A percentile compares a stretch with the other conserved stretches of the same genome.
phyloP scores from a whole-genome alignment of 768 basidiomycete genomes.

The Bullera alba region DNA sequence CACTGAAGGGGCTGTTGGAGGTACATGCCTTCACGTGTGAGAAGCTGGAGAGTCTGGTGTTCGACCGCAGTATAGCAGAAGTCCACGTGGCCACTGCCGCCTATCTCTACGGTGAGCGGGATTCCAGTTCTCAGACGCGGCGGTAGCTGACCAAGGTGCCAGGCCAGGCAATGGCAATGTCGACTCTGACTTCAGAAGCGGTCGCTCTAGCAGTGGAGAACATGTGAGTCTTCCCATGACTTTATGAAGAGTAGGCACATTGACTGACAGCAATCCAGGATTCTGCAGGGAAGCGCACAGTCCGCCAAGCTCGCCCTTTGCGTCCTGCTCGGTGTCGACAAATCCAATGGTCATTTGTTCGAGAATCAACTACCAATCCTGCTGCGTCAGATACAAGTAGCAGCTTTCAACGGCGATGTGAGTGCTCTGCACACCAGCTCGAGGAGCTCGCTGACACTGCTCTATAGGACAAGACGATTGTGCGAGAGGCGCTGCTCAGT shows the following conservation, averaged over 20 bases:
- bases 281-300: conserved; percentile 10
- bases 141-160: not conserved
- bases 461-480: conserved; percentile 14
- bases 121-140: not conserved
- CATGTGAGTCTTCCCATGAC: conserved; percentile 12
- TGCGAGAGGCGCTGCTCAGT: conserved; percentile 20
- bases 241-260: not conserved
- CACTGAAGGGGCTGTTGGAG: conserved; percentile 28
- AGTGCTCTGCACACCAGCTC: conserved; percentile 1
- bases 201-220: conserved; percentile 26
- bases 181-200: conserved; percentile 18
- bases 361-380: conserved; percentile 24
- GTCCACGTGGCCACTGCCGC: conserved; percentile 15
- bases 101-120: conserved; percentile 17
- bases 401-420: conserved; percentile 20
- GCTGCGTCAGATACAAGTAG: conserved; percentile 24
- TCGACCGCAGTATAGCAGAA: conserved; percentile 14
- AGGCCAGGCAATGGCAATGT: conserved; percentile 36
- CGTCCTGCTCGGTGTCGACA: conserved; percentile 25
- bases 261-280: not conserved
- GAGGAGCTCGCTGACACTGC: not conserved
- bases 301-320: conserved; percentile 24
- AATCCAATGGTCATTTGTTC: conserved; percentile 16
- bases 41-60: conserved; percentile 23
- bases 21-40: conserved; percentile 29